These are phyloP conservation scores for Rhizopogon rudus DNA, from an alignment of 768 basidiomycete genomes.

Conservation along the genomic window DNA sequence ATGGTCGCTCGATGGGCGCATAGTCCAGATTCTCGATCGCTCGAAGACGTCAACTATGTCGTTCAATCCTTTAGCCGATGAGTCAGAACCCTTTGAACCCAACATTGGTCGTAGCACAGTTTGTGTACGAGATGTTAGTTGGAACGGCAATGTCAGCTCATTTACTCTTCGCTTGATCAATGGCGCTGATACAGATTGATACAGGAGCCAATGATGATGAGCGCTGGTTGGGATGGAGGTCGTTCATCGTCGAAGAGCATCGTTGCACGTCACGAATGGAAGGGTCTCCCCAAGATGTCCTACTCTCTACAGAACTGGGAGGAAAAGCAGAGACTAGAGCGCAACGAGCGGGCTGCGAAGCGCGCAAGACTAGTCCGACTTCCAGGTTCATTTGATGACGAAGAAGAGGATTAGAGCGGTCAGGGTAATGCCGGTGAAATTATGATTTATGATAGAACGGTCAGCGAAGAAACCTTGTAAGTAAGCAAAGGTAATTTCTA, in stretches of 20 bases:
- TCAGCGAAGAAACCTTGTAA: no score
- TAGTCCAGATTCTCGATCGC: slow-evolving; percentile 83
- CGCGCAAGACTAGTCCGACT: slow-evolving; percentile 11
- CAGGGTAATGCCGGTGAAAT: background rate
- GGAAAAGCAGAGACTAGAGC: slow-evolving; percentile 45
- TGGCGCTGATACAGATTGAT: background rate
- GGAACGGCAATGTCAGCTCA: slow-evolving; percentile 57
- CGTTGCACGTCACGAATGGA: slow-evolving; percentile 95
- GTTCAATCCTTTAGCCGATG: slow-evolving; percentile 66
- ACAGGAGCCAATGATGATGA: slow-evolving; percentile 87
- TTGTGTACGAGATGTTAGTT: slow-evolving; percentile 92
- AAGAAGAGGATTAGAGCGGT: slow-evolving; percentile 11
- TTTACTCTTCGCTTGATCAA: background rate
- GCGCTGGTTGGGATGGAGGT: slow-evolving; percentile 82
- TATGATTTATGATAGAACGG: background rate
- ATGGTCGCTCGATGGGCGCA: slow-evolving; percentile 88
- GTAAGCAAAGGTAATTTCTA: no score
- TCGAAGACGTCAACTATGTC: slow-evolving; percentile 64
- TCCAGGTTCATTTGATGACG: slow-evolving; percentile 22
- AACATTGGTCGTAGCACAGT: slow-evolving; percentile 25
- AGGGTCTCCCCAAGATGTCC: slow-evolving; percentile 73
- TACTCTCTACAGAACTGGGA: slow-evolving; percentile 70
- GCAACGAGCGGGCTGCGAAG: slow-evolving; percentile 14
- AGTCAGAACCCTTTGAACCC: slow-evolving; percentile 31
- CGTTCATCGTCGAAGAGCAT: slow-evolving; percentile 37